Evolutionary conservation across 192 early-diverging fungal species (phyloP).

Genomic region (Coemansia sp.): DNA sequence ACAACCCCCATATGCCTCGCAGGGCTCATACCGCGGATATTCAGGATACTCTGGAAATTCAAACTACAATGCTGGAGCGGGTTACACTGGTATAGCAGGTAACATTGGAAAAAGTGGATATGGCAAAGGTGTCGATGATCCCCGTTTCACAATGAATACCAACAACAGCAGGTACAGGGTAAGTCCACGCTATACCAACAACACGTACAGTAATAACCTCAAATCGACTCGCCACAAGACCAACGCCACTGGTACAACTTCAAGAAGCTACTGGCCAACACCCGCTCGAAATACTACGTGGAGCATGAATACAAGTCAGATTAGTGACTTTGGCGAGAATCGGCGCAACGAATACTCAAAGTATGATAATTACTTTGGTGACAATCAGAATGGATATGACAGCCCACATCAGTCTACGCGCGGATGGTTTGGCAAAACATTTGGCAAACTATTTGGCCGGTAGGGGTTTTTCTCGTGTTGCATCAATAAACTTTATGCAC

Average conservation of each 20-base stretch:
- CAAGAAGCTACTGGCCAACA: conserved; percentile 7
- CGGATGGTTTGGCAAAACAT: conserved; percentile 7
- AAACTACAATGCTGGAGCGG: background rate
- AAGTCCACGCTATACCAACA: background rate
- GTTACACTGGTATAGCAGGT: conserved; percentile 2
- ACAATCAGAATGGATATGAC: background rate
- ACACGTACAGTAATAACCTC: background rate
- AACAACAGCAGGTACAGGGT: background rate
- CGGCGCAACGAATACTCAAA: background rate
- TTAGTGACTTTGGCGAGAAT: conserved; percentile 8
- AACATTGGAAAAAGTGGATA: background rate
- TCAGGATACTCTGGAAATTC: conserved; percentile 2
- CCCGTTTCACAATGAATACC: background rate
- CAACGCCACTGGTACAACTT: background rate
- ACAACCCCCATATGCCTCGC: conserved; percentile 2
- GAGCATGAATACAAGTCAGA: conserved; percentile 9
- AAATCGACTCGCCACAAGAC: background rate
- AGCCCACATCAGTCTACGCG: background rate
- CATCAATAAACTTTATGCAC: background rate
- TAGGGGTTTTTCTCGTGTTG: background rate
- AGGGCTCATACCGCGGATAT: conserved; percentile 3
- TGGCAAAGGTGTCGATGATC: background rate
- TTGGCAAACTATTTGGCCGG: conserved; percentile 4
- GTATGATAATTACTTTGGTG: conserved; percentile 4
- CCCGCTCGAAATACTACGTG: conserved; percentile 7